Evolutionary conservation across 2,329 filamentous ascomycete species (phyloP).

Genomic region (Pseudogymnoascus sp.): DNA sequence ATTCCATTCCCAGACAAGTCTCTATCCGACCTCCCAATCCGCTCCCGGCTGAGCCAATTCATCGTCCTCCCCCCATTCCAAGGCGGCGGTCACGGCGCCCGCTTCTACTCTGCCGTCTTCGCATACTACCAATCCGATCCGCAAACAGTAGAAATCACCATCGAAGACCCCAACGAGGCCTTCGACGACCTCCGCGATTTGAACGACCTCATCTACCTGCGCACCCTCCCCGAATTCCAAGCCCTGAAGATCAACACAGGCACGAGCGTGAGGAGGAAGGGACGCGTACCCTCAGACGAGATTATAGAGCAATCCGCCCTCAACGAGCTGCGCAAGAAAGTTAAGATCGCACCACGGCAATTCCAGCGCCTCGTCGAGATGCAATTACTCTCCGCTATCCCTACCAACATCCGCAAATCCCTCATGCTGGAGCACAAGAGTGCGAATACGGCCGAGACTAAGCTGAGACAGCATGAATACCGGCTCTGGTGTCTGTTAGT

Average conservation of each 20-base stretch:
- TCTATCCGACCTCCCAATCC: slow-evolving; percentile 59
- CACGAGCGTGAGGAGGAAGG: slow-evolving; percentile 41
- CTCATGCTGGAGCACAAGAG: slow-evolving; percentile 32
- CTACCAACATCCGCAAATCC: slow-evolving; percentile 46
- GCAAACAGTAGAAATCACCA: slow-evolving; percentile 73
- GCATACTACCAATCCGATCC: slow-evolving; percentile 55
- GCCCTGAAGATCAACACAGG: slow-evolving; percentile 46
- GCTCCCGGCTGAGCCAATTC: slow-evolving; percentile 87
- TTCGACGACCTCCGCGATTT: slow-evolving; percentile 75
- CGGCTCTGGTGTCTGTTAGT: slow-evolving; percentile 64
- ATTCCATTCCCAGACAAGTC: slow-evolving; percentile 27
- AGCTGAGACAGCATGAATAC: slow-evolving; percentile 53
- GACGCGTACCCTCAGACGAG: slow-evolving; percentile 38
- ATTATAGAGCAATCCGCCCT: slow-evolving; percentile 52
- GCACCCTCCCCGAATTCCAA: slow-evolving; percentile 48
- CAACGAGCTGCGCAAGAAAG: slow-evolving; percentile 47
- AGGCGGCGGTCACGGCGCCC: slow-evolving; percentile 65
- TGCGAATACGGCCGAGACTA: slow-evolving; percentile 36
- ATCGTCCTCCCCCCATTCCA: slow-evolving; percentile 85
- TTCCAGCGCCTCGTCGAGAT: slow-evolving; percentile 69
- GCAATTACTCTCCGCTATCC: slow-evolving; percentile 57
- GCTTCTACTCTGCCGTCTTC: slow-evolving; percentile 76
- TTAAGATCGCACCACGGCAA: slow-evolving; percentile 70
- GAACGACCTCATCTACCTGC: slow-evolving; percentile 61
- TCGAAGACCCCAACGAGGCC: slow-evolving; percentile 86